Evolutionary conservation across 225 moss, liverwort and hornwort genomes (phyloP).

Genomic region (Rhytidiadelphus loreus): DNA sequence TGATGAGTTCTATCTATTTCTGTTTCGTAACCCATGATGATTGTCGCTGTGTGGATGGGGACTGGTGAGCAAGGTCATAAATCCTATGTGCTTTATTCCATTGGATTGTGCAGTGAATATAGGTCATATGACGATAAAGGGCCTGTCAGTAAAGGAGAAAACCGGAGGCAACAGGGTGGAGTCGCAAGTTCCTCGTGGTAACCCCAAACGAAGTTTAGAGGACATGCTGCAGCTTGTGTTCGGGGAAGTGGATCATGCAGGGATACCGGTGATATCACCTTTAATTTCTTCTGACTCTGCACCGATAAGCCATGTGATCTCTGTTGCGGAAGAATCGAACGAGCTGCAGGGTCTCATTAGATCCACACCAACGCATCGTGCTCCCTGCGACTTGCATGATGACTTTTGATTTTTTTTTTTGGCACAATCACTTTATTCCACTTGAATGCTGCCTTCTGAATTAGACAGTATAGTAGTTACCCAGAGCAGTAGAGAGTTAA

Average conservation of each 20-base stretch:
- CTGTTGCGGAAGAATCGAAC: not conserved
- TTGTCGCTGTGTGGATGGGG: not conserved
- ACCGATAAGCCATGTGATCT: not conserved
- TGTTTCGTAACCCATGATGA: not conserved
- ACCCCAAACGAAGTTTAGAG: conserved; percentile 2
- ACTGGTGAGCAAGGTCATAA: not conserved
- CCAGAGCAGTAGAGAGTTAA: not conserved
- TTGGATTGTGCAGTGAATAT: conserved; percentile 27
- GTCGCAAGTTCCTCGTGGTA: not conserved
- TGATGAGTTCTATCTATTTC: not conserved
- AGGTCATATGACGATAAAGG: conserved; percentile 38
- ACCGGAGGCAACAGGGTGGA: not conserved
- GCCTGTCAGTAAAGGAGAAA: conserved; percentile 6
- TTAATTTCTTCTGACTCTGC: not conserved
- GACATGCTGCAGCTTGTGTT: conserved; percentile 18
- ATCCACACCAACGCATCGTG: not conserved
- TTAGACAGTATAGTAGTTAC: not conserved
- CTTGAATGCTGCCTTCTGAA: not conserved
- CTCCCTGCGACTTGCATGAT: conserved; percentile 10
- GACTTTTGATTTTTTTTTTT: conserved; percentile 8
- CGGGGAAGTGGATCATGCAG: conserved; percentile 1
- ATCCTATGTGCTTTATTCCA: not conserved
- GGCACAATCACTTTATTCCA: not conserved
- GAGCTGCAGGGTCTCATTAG: not conserved
- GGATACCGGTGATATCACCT: not conserved